Percentiles rank a stretch among this genome's conserved stretches.
These are phyloP conservation scores for Agaricales sp. DNA, from an alignment of 1,284 basidiomycete genomes.

Conservation along the genomic window DNA sequence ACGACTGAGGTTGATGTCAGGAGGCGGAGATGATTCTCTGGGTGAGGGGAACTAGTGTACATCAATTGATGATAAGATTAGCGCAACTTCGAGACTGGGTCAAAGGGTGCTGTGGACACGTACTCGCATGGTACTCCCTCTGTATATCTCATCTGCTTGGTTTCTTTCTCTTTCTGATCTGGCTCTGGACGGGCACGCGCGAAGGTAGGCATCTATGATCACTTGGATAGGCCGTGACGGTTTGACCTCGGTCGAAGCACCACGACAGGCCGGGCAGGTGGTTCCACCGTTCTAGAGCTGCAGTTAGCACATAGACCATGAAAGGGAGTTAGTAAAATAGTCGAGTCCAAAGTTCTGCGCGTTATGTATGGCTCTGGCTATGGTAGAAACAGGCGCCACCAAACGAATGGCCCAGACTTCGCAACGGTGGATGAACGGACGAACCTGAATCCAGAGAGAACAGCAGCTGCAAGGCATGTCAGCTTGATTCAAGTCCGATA, in stretches of 20 bases:
- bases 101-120: too few relatives aligned
- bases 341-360: background rate
- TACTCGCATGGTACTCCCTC: slow-evolving; percentile 59
- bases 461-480: slow-evolving; percentile 42
- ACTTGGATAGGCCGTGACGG: slow-evolving; percentile 62
- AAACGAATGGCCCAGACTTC: too few relatives aligned
- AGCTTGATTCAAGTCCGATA: slow-evolving; percentile 9
- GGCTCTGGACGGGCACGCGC: slow-evolving; percentile 50
- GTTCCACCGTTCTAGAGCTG: slow-evolving; percentile 61
- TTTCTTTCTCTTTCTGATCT: slow-evolving; percentile 55
- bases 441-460: slow-evolving; percentile 67
- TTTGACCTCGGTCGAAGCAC: slow-evolving; percentile 49
- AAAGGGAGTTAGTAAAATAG: slow-evolving; percentile 7
- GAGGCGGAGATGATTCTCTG: slow-evolving; percentile 63
- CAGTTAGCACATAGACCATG: slow-evolving; percentile 11
- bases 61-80: background rate
- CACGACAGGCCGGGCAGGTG: slow-evolving; percentile 68
- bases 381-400: too few relatives aligned
- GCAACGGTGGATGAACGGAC: too few relatives aligned
- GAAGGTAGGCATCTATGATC: slow-evolving; percentile 58
- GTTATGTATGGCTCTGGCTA: too few relatives aligned
- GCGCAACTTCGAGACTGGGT: background rate
- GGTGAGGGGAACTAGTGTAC: slow-evolving; percentile 56
- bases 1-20: slow-evolving; percentile 46
- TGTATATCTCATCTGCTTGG: slow-evolving; percentile 72